Evolutionary conservation across 2,329 filamentous ascomycete genomes (phyloP).

Genomic region (Claviceps pazoutovae): DNA sequence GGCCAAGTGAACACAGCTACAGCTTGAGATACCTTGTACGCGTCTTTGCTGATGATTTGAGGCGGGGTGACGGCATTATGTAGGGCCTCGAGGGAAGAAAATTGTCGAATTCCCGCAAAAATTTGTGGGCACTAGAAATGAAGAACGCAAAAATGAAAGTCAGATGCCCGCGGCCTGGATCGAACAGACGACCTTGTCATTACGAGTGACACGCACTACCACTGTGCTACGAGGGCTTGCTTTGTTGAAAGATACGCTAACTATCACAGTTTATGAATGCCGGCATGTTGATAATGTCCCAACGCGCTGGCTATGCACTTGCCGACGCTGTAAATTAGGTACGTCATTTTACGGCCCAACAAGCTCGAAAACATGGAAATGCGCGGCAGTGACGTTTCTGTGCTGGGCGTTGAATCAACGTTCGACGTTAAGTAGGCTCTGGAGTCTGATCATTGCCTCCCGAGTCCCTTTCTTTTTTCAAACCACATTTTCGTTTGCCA

Average conservation of each 20-base stretch:
- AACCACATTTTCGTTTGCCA: background rate
- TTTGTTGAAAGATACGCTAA: background rate
- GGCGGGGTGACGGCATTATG: too few relatives aligned
- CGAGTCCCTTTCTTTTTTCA: background rate
- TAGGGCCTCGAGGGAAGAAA: too few relatives aligned
- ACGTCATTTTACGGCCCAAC: too few relatives aligned
- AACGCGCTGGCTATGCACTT: background rate
- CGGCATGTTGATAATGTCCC: background rate
- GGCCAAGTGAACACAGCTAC: too few relatives aligned
- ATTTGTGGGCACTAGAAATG: too few relatives aligned
- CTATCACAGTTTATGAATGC: background rate
- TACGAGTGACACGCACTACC: constrained; percentile 1
- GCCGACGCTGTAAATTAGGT: too few relatives aligned
- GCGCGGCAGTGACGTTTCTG: too few relatives aligned
- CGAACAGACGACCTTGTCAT: constrained; percentile 1
- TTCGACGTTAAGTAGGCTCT: too few relatives aligned
- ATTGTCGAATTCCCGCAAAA: background rate
- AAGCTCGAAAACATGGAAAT: too few relatives aligned
- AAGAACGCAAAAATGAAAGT: background rate
- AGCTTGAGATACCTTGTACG: too few relatives aligned
- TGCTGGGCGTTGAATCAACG: too few relatives aligned
- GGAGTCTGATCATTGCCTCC: background rate
- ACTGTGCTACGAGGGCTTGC: background rate
- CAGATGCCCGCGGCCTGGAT: background rate
- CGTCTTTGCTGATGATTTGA: too few relatives aligned